Evolutionary conservation across 345 rosid species (phyloP).

Genomic region (Carallia pectinifolia): DNA sequence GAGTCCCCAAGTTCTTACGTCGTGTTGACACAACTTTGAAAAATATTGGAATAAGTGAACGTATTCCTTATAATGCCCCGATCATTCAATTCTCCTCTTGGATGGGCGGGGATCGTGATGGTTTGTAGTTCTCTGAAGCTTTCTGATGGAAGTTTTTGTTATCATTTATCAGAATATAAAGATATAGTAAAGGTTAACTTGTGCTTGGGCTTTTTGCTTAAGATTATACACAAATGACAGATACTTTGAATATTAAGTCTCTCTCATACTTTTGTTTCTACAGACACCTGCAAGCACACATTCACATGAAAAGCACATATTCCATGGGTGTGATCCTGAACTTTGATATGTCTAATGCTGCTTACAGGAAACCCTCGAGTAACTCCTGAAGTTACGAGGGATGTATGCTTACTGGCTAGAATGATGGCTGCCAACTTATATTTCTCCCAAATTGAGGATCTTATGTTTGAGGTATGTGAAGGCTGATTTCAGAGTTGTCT

Average conservation of each 20-base stretch:
- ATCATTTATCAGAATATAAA: neutral
- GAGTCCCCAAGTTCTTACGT: constrained; percentile 96
- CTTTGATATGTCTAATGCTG: constrained; percentile 7
- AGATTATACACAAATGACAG: too few species aligned
- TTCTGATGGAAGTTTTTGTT: neutral
- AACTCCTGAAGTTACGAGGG: constrained; percentile 99
- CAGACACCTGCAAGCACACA: too few species aligned
- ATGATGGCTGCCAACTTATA: constrained; percentile 99
- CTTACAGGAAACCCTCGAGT: constrained; percentile 91
- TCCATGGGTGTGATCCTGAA: neutral
- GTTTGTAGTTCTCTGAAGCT: constrained; percentile 29
- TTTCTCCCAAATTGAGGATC: constrained; percentile 86
- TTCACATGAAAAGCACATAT: neutral
- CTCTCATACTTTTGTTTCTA: too few species aligned
- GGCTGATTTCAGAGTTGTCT: too few species aligned
- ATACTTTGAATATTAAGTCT: too few species aligned
- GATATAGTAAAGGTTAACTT: neutral
- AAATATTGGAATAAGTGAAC: constrained; percentile 87
- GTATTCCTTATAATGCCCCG: constrained; percentile 97
- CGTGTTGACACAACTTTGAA: constrained; percentile 97
- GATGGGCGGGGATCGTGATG: constrained; percentile 99
- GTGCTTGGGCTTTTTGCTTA: too few species aligned
- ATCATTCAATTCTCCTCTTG: constrained; percentile 97
- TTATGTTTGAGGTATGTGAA: constrained; percentile 86
- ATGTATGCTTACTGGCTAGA: constrained; percentile 94